Evolutionary conservation across 164 flowering plant species (phyloP).

Genomic region (Pachysandra terminalis): DNA sequence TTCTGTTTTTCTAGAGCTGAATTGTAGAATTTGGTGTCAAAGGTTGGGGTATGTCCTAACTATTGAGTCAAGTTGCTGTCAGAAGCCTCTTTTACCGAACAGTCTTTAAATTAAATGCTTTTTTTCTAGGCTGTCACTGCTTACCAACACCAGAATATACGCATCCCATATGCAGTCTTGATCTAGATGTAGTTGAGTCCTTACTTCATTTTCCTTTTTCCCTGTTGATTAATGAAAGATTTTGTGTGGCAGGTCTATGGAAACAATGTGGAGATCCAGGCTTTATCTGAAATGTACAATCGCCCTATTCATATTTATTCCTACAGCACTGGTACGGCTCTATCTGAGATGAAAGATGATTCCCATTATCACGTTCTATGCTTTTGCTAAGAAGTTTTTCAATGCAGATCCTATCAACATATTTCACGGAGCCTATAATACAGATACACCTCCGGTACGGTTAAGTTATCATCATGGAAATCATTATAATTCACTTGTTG

Average conservation of each 20-base stretch:
- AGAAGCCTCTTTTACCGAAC: background rate
- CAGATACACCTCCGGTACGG: slow-evolving; percentile 87
- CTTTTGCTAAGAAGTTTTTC: slow-evolving; percentile 3
- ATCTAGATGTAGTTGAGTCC: background rate
- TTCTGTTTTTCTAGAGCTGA: background rate
- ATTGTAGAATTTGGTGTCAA: background rate
- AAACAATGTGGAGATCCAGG: slow-evolving; percentile 96
- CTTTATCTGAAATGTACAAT: slow-evolving; percentile 90
- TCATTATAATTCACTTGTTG: slow-evolving; percentile 97
- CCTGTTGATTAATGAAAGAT: background rate
- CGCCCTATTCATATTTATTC: slow-evolving; percentile 97
- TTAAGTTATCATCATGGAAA: slow-evolving; percentile 95
- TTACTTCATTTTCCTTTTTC: background rate
- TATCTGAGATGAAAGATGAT: background rate
- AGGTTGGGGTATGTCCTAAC: background rate
- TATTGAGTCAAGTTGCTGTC: background rate
- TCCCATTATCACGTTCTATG: background rate
- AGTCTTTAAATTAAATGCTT: background rate
- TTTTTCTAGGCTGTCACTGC: background rate
- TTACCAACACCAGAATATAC: background rate
- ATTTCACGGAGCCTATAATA: slow-evolving; percentile 84
- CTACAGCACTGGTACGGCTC: slow-evolving; percentile 73
- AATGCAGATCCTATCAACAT: slow-evolving; percentile 92
- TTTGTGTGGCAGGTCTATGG: slow-evolving; percentile 77
- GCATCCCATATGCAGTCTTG: background rate